Conservation (phyloP, 176 grass and related monocot genomes). For the Oryza rufipogon region DNA sequence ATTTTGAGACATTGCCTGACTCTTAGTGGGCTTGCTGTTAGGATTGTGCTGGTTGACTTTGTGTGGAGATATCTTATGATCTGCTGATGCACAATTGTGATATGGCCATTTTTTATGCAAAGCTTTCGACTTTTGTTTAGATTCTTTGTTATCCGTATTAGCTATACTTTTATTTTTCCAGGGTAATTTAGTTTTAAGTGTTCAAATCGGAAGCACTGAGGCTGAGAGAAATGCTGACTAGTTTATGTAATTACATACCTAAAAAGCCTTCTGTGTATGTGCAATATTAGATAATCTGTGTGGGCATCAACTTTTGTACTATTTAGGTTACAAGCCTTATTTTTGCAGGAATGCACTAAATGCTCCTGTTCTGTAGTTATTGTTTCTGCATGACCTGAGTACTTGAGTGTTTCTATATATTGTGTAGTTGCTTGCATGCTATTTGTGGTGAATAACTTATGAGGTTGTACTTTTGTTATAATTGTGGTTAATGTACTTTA, state of each 20-base stretch:
- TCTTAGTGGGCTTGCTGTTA: constrained; percentile 17
- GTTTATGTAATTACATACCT: background rate
- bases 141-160: constrained; percentile 12
- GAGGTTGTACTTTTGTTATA: constrained; percentile 33
- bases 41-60: constrained; percentile 25
- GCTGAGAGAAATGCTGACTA: background rate
- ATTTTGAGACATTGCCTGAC: constrained; percentile 8
- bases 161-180: background rate
- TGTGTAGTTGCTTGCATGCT: constrained; percentile 14
- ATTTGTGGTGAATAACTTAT: constrained; percentile 33
- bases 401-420: constrained; percentile 19
- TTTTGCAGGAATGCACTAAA: constrained; percentile 32
- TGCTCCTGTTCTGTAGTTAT: constrained; percentile 9
- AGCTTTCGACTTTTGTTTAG: background rate
- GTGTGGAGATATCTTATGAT: background rate
- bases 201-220: background rate
- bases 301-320: background rate
- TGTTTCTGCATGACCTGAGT: constrained; percentile 7
- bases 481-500: constrained; percentile 15
- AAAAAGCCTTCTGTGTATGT: background rate
- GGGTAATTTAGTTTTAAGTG: background rate
- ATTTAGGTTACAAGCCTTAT: constrained; percentile 6
- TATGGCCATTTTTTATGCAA: constrained; percentile 22
- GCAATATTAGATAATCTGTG: background rate
- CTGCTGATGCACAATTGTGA: background rate